phyloP scores from a whole-genome alignment of 176 grass and related monocot species.

The Dendrocalamus sinicus region DNA sequence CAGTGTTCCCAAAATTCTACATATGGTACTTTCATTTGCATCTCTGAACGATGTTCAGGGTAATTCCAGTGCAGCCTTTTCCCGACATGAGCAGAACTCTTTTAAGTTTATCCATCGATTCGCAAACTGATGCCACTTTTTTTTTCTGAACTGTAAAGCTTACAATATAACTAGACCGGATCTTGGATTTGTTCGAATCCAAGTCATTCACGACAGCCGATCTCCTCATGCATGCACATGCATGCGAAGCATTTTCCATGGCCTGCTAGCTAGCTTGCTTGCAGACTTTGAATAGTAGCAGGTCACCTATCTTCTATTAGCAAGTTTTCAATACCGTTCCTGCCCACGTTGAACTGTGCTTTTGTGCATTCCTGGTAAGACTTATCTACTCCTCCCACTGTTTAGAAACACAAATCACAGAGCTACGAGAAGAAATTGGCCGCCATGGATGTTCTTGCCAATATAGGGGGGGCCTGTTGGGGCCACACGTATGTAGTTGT shows the following conservation, averaged over 20 bases:
- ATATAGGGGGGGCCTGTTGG: conserved; percentile 14
- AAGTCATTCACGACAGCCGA: conserved; percentile 6
- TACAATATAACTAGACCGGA: not conserved
- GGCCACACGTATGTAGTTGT: conserved; percentile 17
- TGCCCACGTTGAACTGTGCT: conserved; percentile 29
- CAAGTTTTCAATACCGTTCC: conserved; percentile 2
- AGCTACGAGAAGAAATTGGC: not conserved
- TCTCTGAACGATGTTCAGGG: too few species aligned
- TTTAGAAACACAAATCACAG: not conserved
- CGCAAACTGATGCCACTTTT: not conserved
- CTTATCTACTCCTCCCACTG: conserved; percentile 36
- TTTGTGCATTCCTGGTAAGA: conserved; percentile 39
- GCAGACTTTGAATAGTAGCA: not conserved
- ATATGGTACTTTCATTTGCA: too few species aligned
- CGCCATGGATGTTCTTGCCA: conserved; percentile 47
- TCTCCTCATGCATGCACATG: conserved; percentile 31
- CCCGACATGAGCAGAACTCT: not conserved
- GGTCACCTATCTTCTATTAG: conserved; percentile 22
- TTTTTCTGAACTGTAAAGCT: not conserved
- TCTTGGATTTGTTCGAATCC: conserved; percentile 42
- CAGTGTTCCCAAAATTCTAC: too few species aligned
- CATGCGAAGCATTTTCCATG: not conserved
- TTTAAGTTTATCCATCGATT: not conserved
- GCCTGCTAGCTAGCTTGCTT: not conserved
- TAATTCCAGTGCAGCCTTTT: too few species aligned